Evolutionary conservation across 2,329 filamentous ascomycete genomes (phyloP), one percentile per base, ranked within the genome.

Genomic region (Colletotrichum endophyticum): DNA sequence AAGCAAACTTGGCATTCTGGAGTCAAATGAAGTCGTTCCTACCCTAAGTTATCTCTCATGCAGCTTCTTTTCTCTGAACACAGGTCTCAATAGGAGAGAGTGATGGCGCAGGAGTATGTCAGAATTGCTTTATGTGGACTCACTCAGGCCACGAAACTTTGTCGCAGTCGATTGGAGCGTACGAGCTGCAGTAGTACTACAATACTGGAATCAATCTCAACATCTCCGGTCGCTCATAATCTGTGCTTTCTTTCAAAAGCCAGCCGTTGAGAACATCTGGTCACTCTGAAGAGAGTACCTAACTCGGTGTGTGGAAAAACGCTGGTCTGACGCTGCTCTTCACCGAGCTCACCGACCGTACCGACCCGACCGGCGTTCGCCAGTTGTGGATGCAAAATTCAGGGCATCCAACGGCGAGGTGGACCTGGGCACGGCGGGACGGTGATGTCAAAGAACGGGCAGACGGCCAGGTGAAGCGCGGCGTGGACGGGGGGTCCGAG

Each of bases 371-470:
- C 59, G 59, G 59, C 59, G 27, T 13, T n/a, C 22, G 13, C n/a
- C 53, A 67, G 27, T 25, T 69, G 57, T 70, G 68, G 25, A 32
- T 63, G 56, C 19, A 12, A 62, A 63, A 34, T 62, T 63, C 36
- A 70, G 34, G 57, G 68, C 68, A 70, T 32, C 12, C 57, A 3
- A 44, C 68, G 68, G 56, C 68, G 57, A 63, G 49, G 68, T 63
- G 68, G 68, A 70, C 36, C 68, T 44, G 25, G 8, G 6, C 16
- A 39, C 53, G 67, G 67, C 59, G 57, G 19, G 49, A 30, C 57
- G 56, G 57, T 62, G 28, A 63, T 36, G 5, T 62, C 68, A 49
- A 53, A 34, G 13, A 28, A 57, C 49, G 67, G 22, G 16, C 64
- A 56, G 39, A 56, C 6, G 66, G 39, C 39, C 39, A 68, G 36